A percentile compares a stretch with the other conserved stretches of the same genome.
phyloP scores from a whole-genome alignment of 495 filamentous ascomycete genomes.

The Entonaema liquescens region DNA sequence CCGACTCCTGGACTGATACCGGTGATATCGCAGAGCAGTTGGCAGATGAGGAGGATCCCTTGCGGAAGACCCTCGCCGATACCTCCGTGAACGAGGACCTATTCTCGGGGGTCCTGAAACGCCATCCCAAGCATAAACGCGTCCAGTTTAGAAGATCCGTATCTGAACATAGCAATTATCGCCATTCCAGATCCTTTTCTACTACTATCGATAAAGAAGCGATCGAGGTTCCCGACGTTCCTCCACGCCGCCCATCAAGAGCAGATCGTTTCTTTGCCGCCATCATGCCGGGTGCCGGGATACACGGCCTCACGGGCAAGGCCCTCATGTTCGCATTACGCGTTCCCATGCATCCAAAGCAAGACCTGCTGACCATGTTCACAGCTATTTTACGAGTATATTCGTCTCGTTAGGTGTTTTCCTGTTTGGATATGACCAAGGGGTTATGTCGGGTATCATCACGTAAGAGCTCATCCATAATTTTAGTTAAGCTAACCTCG shows the following conservation, averaged over 20 bases:
- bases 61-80: conserved; percentile 69
- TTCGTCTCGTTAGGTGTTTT: conserved; percentile 99
- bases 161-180: conserved; percentile 42
- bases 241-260: conserved; percentile 66
- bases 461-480: conserved; percentile 53
- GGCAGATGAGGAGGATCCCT: conserved; percentile 79
- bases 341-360: background rate
- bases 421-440: conserved; percentile 98
- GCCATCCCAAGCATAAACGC: conserved; percentile 53
- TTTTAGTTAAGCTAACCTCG: conserved; percentile 10
- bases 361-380: conserved; percentile 47
- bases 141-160: conserved; percentile 57
- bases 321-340: conserved; percentile 77
- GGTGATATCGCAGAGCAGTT: conserved; percentile 93
- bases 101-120: conserved; percentile 57
- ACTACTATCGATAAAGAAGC: conserved; percentile 75
- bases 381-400: conserved; percentile 94
- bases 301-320: conserved; percentile 94
- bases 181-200: conserved; percentile 38
- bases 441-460: conserved; percentile 99
- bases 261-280: conserved; percentile 73
- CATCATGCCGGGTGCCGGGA: conserved; percentile 86
- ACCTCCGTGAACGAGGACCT: conserved; percentile 66
- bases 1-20: conserved; percentile 89
- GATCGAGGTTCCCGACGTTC: conserved; percentile 80